These are phyloP conservation scores for Exidia glandulosa DNA, from an alignment of 768 basidiomycete species.

Conservation along the genomic window DNA sequence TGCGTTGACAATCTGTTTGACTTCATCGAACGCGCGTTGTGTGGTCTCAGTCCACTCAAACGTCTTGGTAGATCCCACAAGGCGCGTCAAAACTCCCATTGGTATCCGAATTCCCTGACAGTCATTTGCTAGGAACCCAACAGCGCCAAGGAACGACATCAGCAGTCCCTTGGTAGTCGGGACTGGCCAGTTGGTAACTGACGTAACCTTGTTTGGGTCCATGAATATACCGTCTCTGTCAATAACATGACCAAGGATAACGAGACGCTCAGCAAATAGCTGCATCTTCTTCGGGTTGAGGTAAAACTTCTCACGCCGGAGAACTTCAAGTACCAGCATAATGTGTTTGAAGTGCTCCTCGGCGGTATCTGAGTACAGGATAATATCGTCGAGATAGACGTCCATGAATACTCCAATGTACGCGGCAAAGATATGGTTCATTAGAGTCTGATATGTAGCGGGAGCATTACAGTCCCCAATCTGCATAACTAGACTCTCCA, in stretches of 20 bases:
- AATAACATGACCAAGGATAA: not conserved
- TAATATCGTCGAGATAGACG: slow-evolving; percentile 9
- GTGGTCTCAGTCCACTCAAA: not conserved
- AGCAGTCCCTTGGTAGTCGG: not conserved
- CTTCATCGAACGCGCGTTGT: not conserved
- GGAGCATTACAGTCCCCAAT: slow-evolving; percentile 9
- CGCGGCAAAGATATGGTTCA: slow-evolving; percentile 4
- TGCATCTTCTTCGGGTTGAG: not conserved
- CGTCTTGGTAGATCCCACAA: not conserved
- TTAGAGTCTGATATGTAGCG: slow-evolving; percentile 8
- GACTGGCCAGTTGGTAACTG: not conserved
- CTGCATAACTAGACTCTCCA: slow-evolving; percentile 9
- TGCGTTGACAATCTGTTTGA: not conserved
- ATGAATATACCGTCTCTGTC: not conserved
- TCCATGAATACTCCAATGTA: slow-evolving; percentile 9
- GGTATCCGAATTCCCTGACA: not conserved
- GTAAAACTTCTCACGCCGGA: slow-evolving; percentile 7
- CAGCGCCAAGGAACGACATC: not conserved
- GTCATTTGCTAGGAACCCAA: not conserved
- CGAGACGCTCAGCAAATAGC: not conserved
- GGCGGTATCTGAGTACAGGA: slow-evolving; percentile 7
- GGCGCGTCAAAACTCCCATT: not conserved
- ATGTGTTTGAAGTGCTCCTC: slow-evolving; percentile 7
- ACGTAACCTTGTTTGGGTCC: not conserved
- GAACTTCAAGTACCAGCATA: slow-evolving; percentile 2